Percentiles rank a stretch among this genome's conserved stretches.
phyloP scores from a whole-genome alignment of 2,329 filamentous ascomycete genomes.

The Magnaporthiopsis incrustans region DNA sequence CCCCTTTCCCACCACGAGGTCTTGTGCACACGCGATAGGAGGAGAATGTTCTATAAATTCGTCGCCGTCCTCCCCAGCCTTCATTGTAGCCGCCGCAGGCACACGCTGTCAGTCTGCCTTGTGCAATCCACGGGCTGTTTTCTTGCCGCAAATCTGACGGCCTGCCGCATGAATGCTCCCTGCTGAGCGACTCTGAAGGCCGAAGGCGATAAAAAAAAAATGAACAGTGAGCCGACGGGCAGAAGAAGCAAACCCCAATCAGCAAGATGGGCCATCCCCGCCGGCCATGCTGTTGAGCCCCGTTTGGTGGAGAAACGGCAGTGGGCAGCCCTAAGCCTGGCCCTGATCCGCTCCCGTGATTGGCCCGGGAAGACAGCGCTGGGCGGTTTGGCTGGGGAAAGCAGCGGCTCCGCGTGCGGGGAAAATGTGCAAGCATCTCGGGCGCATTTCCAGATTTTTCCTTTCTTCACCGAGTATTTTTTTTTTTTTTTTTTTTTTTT shows the following conservation, averaged over 20 bases:
- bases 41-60: background rate
- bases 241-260: too few species aligned
- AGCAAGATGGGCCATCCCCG: too few species aligned
- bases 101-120: background rate
- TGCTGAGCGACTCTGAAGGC: background rate
- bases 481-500: too few species aligned
- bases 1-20: background rate
- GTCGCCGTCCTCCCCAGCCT: background rate
- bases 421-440: background rate
- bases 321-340: background rate
- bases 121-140: background rate
- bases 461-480: background rate
- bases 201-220: background rate
- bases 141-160: background rate
- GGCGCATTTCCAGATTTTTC: background rate
- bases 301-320: too few species aligned
- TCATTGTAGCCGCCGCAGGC: background rate
- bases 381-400: background rate
- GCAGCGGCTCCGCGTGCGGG: background rate
- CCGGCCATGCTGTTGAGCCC: background rate
- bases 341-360: background rate
- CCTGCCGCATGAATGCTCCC: background rate
- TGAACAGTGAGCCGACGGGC: background rate
- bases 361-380: background rate
- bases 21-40: background rate